Evolutionary conservation across 345 rosid genomes (phyloP).

Genomic region (Pseudoturritis turrita): DNA sequence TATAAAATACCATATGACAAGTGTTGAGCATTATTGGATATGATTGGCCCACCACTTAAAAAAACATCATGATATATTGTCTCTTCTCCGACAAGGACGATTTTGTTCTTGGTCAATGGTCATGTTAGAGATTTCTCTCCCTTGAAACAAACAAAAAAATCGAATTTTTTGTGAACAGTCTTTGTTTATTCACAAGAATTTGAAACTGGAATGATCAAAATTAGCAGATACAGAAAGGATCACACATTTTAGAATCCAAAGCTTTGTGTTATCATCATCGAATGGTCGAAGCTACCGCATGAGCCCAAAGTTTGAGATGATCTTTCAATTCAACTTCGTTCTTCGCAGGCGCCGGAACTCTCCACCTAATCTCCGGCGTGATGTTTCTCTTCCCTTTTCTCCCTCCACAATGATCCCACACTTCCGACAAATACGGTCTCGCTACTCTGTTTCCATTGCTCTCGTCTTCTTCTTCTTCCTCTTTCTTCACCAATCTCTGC

Average conservation of each 20-base stretch:
- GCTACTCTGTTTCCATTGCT: constrained; percentile 12
- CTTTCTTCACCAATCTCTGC: constrained; percentile 41
- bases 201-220: background rate
- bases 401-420: constrained; percentile 43
- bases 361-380: constrained; percentile 38
- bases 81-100: background rate
- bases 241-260: background rate
- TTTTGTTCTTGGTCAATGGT: constrained; percentile 9
- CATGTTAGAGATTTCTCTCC: background rate
- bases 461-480: constrained; percentile 7
- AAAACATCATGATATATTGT: background rate
- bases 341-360: constrained; percentile 31
- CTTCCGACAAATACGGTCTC: constrained; percentile 64
- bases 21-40: constrained; percentile 8
- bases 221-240: background rate
- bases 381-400: constrained; percentile 26
- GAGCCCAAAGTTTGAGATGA: constrained; percentile 64
- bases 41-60: constrained; percentile 5
- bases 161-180: background rate
- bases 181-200: background rate
- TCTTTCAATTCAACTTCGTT: constrained; percentile 52
- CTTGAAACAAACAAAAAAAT: background rate
- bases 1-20: background rate
- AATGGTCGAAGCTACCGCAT: constrained; percentile 57
- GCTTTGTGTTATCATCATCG: constrained; percentile 32